Evolutionary conservation across 2,329 filamentous ascomycete genomes (phyloP).

Genomic region (Ophiocordyceps camponoti-leonardi): DNA sequence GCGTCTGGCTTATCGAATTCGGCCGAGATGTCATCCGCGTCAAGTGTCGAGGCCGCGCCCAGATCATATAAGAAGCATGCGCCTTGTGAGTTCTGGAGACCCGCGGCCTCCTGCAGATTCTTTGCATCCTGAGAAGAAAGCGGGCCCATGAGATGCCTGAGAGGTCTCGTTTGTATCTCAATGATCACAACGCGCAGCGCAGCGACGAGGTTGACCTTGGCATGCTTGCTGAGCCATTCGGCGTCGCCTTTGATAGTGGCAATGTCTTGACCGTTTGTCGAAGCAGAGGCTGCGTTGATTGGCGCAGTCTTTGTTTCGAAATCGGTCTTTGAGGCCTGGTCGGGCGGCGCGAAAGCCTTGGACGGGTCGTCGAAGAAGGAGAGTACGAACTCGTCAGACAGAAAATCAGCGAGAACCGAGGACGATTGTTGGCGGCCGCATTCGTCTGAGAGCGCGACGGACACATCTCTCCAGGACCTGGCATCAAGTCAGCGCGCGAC

Average conservation of each 20-base stretch:
- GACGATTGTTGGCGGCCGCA: conserved; percentile 36
- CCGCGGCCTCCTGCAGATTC: conserved; percentile 59
- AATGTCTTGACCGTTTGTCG: conserved; percentile 52
- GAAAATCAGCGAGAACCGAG: conserved; percentile 45
- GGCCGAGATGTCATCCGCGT: conserved; percentile 36
- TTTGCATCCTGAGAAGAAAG: conserved; percentile 64
- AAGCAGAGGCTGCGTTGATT: conserved; percentile 60
- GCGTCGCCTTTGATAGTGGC: conserved; percentile 71
- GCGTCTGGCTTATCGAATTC: conserved; percentile 46
- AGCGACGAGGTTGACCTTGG: conserved; percentile 61
- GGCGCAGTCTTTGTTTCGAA: conserved; percentile 78
- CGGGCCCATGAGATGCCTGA: conserved; percentile 50
- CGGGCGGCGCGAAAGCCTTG: conserved; percentile 47
- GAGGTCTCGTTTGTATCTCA: conserved; percentile 70
- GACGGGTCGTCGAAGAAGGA: conserved; percentile 52
- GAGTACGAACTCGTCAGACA: conserved; percentile 52
- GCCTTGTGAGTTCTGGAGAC: conserved; percentile 41
- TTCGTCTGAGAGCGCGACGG: conserved; percentile 36
- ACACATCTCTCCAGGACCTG: conserved; percentile 46
- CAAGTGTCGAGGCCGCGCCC: conserved; percentile 24
- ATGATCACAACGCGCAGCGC: conserved; percentile 66
- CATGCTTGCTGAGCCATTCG: conserved; percentile 67
- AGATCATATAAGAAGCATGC: conserved; percentile 38
- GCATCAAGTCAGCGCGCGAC: conserved; percentile 8
- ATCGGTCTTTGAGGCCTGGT: conserved; percentile 44